Percentiles rank a stretch among this genome's conserved stretches.
Evolutionary conservation across 371 early-diverging fungal genomes (phyloP).

Genomic region (Apophysomyces sp.): DNA sequence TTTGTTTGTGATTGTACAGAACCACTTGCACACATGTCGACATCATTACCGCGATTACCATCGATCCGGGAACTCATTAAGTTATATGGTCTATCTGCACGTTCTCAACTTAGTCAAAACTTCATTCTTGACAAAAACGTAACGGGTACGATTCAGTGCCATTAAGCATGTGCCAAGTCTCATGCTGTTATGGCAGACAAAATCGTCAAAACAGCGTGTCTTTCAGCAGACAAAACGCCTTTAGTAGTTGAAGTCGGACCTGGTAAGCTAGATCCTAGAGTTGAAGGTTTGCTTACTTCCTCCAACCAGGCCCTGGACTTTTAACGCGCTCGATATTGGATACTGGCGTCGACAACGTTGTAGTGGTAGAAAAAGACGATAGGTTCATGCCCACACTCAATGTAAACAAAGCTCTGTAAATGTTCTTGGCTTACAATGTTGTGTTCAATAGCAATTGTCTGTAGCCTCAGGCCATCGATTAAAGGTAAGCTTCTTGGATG

Average conservation of each 20-base stretch:
- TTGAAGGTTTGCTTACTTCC: not conserved
- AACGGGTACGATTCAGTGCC: conserved; percentile 54
- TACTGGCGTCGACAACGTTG: conserved; percentile 61
- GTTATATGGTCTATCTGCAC: conserved; percentile 75
- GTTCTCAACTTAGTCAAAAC: conserved; percentile 78
- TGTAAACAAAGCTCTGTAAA: no score
- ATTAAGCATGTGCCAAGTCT: not conserved
- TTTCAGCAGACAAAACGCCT: conserved; percentile 49
- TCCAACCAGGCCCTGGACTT: conserved; percentile 65
- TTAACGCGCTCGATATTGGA: conserved; percentile 79
- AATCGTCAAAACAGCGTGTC: conserved; percentile 62
- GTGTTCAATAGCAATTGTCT: conserved; percentile 54
- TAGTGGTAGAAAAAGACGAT: conserved; percentile 79
- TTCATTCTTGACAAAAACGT: conserved; percentile 86
- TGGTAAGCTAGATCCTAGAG: conserved; percentile 41
- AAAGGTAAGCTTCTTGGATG: conserved; percentile 19
- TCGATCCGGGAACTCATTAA: conserved; percentile 74
- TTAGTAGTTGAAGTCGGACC: conserved; percentile 87
- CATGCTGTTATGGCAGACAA: conserved; percentile 50
- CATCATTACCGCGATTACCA: conserved; percentile 52
- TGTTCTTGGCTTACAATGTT: not conserved
- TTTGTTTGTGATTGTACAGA: no score
- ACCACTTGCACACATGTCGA: not conserved
- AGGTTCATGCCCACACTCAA: conserved; percentile 72
- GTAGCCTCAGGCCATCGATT: conserved; percentile 56